Evolutionary conservation across 768 basidiomycete species (phyloP).

Genomic region (Pleurotus pulmonarius): DNA sequence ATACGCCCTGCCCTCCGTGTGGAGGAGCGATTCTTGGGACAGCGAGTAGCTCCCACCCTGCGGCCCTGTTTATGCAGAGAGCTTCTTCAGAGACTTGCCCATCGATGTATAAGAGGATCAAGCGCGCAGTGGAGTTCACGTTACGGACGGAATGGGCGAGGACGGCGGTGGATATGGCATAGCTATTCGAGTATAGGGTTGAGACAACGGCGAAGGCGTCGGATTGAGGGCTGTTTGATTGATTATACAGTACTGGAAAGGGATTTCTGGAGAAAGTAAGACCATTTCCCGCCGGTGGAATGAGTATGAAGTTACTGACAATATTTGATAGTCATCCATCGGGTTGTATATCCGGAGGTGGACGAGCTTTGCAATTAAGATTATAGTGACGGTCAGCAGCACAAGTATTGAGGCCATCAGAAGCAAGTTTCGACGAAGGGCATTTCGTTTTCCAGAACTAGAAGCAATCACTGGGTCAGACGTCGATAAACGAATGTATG

Average conservation of each 20-base stretch:
- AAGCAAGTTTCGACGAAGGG: no score
- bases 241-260: constrained; percentile 11
- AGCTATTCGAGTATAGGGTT: constrained; percentile 24
- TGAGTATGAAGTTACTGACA: constrained; percentile 12
- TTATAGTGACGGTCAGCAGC: no score
- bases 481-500: no score
- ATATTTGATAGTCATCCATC: constrained; percentile 19
- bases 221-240: neutral
- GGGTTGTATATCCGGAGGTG: constrained; percentile 14
- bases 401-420: no score
- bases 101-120: constrained; percentile 23
- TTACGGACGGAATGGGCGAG: constrained; percentile 20
- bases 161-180: constrained; percentile 23
- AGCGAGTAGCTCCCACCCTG: constrained; percentile 33
- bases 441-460: no score
- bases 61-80: constrained; percentile 33
- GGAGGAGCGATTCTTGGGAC: constrained; percentile 36
- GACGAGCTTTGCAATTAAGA: no score
- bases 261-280: constrained; percentile 9
- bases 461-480: no score
- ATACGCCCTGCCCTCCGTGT: constrained; percentile 27
- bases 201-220: constrained; percentile 19
- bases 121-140: constrained; percentile 20
- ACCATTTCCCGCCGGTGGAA: neutral
- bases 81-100: constrained; percentile 32